A percentile compares a stretch with the other conserved stretches of the same genome.
Conservation (phyloP, 1,284 basidiomycete species). For the Ceratobasidium papillatum region DNA sequence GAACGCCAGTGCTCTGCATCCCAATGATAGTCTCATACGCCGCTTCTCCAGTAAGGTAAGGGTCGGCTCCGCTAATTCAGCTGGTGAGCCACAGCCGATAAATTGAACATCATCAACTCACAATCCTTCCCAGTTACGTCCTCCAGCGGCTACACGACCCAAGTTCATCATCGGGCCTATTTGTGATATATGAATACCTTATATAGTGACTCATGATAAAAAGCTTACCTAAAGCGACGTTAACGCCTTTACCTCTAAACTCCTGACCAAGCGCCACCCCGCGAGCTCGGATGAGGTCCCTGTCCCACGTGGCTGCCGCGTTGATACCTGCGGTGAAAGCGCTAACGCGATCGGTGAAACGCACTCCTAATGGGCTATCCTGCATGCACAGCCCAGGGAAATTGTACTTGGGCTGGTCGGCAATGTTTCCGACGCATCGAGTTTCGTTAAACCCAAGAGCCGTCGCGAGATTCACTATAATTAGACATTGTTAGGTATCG, state of each 20-base stretch:
- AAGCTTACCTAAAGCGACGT: slow-evolving; percentile 57
- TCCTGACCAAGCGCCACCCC: slow-evolving; percentile 81
- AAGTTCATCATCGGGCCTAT: slow-evolving; percentile 78
- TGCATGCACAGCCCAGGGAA: slow-evolving; percentile 70
- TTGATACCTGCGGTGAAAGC: slow-evolving; percentile 63
- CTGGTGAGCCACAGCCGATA: not conserved
- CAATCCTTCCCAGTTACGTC: slow-evolving; percentile 88
- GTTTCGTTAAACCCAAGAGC: slow-evolving; percentile 16
- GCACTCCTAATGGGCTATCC: slow-evolving; percentile 67
- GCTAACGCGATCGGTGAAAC: slow-evolving; percentile 64
- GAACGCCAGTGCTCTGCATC: slow-evolving; percentile 76
- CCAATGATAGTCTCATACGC: slow-evolving; percentile 80
- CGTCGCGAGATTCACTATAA: slow-evolving; percentile 20
- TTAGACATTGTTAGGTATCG: not conserved
- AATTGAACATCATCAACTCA: slow-evolving; percentile 19
- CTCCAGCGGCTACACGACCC: slow-evolving; percentile 66
- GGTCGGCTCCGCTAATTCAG: slow-evolving; percentile 64
- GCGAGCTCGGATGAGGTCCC: slow-evolving; percentile 71
- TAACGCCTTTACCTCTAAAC: slow-evolving; percentile 80
- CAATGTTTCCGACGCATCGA: slow-evolving; percentile 43
- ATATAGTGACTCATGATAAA: not conserved
- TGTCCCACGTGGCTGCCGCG: slow-evolving; percentile 67
- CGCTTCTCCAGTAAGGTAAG: slow-evolving; percentile 77
- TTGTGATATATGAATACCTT: not conserved
- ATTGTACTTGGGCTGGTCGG: slow-evolving; percentile 51